phyloP scores from a whole-genome alignment of 805 yeast species.

The Candida maesae region DNA sequence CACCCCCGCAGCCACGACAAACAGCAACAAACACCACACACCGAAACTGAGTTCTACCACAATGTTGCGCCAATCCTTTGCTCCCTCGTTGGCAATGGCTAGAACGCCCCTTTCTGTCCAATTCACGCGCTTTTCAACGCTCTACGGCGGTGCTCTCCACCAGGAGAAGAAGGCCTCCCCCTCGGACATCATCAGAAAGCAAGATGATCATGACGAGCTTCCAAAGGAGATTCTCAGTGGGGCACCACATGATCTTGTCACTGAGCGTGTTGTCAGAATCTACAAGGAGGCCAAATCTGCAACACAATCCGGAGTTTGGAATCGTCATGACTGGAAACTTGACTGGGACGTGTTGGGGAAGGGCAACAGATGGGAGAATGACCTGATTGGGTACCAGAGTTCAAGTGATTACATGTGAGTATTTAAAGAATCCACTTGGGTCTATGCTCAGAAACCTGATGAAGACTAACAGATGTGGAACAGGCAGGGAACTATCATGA shows the following conservation, averaged over 20 bases:
- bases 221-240: conserved; percentile 67
- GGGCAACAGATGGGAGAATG: conserved; percentile 87
- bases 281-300: conserved; percentile 76
- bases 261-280: conserved; percentile 69
- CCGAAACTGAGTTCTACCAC: too few species aligned
- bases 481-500: conserved; percentile 64
- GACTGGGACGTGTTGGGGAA: conserved; percentile 81
- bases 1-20: too few species aligned
- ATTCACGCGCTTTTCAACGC: neutral
- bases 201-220: conserved; percentile 27
- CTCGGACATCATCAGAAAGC: conserved; percentile 14
- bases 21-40: too few species aligned
- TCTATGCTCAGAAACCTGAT: too few species aligned
- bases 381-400: conserved; percentile 80
- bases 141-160: neutral
- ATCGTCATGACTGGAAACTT: conserved; percentile 60
- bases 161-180: conserved; percentile 1
- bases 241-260: conserved; percentile 63
- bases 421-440: neutral
- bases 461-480: conserved; percentile 1
- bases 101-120: neutral
- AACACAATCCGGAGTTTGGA: conserved; percentile 63
- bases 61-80: neutral
- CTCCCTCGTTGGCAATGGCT: neutral
- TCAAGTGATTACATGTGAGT: conserved; percentile 69